These are phyloP conservation scores for Sarocladium oryzae DNA, from an alignment of 2,329 filamentous ascomycete species.

Conservation along the genomic window DNA sequence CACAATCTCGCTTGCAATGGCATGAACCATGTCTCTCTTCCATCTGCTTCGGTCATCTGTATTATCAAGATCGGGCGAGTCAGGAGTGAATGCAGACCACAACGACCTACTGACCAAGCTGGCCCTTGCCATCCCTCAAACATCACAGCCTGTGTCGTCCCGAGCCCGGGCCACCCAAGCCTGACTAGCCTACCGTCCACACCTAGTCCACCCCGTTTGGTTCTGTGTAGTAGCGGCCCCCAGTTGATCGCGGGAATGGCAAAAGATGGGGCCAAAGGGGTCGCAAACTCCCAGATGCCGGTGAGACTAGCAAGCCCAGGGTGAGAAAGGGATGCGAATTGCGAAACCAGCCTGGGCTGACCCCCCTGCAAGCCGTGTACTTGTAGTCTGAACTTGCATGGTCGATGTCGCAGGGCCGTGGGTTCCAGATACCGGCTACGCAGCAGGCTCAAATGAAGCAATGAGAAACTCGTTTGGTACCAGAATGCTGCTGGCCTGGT, in stretches of 20 bases:
- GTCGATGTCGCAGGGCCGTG: not conserved
- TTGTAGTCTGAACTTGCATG: not conserved
- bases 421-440: not conserved
- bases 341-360: conserved; percentile 1
- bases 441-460: not conserved
- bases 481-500: conserved; percentile 1
- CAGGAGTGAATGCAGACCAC: not conserved
- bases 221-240: not conserved
- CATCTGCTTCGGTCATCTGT: not conserved
- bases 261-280: not conserved
- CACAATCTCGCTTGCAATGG: not conserved
- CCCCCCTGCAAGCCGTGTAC: not conserved
- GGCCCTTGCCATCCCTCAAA: not conserved
- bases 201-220: not conserved
- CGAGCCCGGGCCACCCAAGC: too few species aligned
- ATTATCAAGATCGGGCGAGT: conserved; percentile 3
- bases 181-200: not conserved
- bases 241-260: not conserved
- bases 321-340: not conserved
- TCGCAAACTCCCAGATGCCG: not conserved
- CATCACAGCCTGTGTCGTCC: not conserved
- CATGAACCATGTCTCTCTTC: not conserved
- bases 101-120: not conserved
- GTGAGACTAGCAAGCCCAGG: not conserved
- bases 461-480: conserved; percentile 8